These are phyloP conservation scores for Flueggea neowawraea DNA, from an alignment of 441 rosid genomes.

Conservation along the genomic window DNA sequence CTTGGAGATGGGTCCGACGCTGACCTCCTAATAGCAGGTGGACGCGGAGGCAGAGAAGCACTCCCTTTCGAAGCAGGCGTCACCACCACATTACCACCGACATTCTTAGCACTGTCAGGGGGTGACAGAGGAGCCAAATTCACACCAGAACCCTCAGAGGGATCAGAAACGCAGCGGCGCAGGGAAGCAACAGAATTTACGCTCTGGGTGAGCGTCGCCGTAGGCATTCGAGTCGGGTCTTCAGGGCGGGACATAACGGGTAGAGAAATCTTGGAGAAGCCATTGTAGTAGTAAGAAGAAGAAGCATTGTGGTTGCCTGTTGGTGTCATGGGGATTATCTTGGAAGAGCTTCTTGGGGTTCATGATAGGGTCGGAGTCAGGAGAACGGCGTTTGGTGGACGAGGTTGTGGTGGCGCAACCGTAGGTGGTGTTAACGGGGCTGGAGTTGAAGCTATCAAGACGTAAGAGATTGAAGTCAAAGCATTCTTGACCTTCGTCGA, in stretches of 20 bases:
- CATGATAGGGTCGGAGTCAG: background rate
- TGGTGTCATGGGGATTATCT: too few relatives aligned
- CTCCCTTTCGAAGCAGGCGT: slow-evolving; percentile 18
- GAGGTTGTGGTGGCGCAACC: too few relatives aligned
- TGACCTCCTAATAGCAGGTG: slow-evolving; percentile 10
- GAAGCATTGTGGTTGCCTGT: too few relatives aligned
- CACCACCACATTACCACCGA: background rate
- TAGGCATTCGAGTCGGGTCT: background rate
- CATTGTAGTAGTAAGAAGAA: too few relatives aligned
- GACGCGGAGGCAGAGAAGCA: slow-evolving; percentile 29
- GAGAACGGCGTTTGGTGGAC: too few relatives aligned
- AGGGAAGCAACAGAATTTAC: slow-evolving; percentile 2
- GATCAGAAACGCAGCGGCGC: slow-evolving; percentile 21
- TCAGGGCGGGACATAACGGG: too few relatives aligned
- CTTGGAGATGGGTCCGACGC: slow-evolving; percentile 30
- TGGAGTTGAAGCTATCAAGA: background rate
- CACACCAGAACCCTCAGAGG: background rate
- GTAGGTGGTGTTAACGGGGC: too few relatives aligned
- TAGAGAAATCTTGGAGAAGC: too few relatives aligned
- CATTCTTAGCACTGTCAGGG: background rate
- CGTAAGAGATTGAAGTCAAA: too few relatives aligned
- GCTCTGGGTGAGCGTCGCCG: background rate
- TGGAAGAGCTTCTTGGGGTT: slow-evolving; percentile 21
- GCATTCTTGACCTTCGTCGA: too few relatives aligned
- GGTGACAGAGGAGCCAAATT: slow-evolving; percentile 7